Conservation (phyloP, 2,329 filamentous ascomycete genomes). For the Phaeosphaeria sp. region DNA sequence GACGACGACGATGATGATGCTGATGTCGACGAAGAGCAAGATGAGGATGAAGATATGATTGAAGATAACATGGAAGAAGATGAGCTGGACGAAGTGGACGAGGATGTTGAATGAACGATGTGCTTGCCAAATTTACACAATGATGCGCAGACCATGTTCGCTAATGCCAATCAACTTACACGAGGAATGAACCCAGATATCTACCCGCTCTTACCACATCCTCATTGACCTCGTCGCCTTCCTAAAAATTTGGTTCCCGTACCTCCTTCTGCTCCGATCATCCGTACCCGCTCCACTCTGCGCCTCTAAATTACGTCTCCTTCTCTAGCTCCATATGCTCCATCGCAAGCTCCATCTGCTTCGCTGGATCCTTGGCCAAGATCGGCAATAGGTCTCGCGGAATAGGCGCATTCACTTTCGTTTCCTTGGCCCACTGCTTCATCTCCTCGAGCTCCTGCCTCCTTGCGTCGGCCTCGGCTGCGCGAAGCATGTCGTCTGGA, state of each 20-base stretch:
- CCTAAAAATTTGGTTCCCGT: neutral
- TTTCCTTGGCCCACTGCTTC: conserved; percentile 1
- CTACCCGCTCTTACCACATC: neutral
- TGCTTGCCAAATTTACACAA: neutral
- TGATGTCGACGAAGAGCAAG: conserved; percentile 23
- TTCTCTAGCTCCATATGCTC: conserved; percentile 71
- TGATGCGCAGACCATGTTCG: neutral
- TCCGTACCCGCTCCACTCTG: neutral
- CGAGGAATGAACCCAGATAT: neutral
- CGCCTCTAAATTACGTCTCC: neutral
- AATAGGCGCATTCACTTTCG: conserved; percentile 89
- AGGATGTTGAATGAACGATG: conserved; percentile 8
- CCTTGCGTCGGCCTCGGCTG: neutral
- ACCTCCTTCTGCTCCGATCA: neutral
- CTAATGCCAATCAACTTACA: neutral
- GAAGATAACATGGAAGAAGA: conserved; percentile 12
- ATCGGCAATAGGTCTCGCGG: conserved; percentile 89
- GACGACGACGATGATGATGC: conserved; percentile 7
- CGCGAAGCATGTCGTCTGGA: neutral
- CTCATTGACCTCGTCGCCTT: neutral
- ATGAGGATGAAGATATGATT: conserved; percentile 12
- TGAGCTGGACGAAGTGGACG: conserved; percentile 10
- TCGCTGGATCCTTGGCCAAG: conserved; percentile 87
- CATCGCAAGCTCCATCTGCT: conserved; percentile 65
- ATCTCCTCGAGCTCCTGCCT: neutral